A percentile compares a stretch with the other conserved stretches of the same genome.
Evolutionary conservation across 495 filamentous ascomycete genomes (phyloP).

Genomic region (Bathelium albidoporum): DNA sequence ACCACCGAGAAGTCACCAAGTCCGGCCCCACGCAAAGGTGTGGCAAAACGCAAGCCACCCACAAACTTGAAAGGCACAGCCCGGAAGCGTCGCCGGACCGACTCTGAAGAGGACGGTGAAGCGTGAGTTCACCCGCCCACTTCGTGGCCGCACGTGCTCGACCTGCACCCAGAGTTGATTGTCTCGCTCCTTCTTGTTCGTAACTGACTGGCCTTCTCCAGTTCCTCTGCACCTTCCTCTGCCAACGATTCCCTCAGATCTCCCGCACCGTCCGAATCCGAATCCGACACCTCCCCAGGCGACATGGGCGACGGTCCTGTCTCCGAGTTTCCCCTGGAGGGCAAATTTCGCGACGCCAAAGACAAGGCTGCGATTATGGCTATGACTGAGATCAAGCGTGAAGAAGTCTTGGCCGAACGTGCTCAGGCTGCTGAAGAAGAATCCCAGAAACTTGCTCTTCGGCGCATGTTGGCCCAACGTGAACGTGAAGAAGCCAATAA

Average conservation of each 20-base stretch:
- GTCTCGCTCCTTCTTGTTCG: neutral
- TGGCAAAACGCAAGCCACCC: conserved; percentile 35
- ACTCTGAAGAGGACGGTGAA: conserved; percentile 72
- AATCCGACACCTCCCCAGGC: conserved; percentile 51
- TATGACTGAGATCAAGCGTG: conserved; percentile 82
- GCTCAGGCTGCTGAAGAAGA: conserved; percentile 69
- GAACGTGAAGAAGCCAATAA: conserved; percentile 51
- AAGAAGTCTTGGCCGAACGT: conserved; percentile 80
- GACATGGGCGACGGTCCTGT: conserved; percentile 37
- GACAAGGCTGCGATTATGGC: conserved; percentile 78
- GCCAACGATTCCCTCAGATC: conserved; percentile 62
- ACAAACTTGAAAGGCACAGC: conserved; percentile 29
- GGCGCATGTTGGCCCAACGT: conserved; percentile 61
- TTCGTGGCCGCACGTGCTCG: neutral
- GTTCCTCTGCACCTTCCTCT: conserved; percentile 54
- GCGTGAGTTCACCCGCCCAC: conserved; percentile 50
- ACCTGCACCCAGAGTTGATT: conserved; percentile 7
- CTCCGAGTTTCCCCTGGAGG: conserved; percentile 73
- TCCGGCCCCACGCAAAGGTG: conserved; percentile 22
- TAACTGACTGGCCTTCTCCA: conserved; percentile 28
- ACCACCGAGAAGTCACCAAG: neutral
- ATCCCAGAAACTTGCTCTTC: conserved; percentile 74
- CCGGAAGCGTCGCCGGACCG: conserved; percentile 41
- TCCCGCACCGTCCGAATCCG: conserved; percentile 82
- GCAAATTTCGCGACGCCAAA: conserved; percentile 64